These are phyloP conservation scores for Lipomyces japonicus DNA, from an alignment of 805 yeast species.

Conservation along the genomic window DNA sequence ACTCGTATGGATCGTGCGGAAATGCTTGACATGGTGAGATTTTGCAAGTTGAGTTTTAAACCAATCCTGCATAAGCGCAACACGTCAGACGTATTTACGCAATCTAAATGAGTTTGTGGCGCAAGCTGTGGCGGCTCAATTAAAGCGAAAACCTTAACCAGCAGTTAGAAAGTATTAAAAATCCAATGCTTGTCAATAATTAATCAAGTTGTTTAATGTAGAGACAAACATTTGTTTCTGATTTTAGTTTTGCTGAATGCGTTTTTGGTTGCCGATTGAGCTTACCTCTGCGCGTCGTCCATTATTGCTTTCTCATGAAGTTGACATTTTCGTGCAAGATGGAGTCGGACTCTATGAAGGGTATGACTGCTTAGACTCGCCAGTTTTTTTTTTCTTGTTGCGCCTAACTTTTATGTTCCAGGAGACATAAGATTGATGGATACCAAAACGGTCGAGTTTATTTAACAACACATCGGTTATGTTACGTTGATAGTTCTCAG, in stretches of 20 bases:
- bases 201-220: background rate
- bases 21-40: too few relatives aligned
- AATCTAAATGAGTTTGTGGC: too few relatives aligned
- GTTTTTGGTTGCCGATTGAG: constrained; percentile 34
- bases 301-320: constrained; percentile 42
- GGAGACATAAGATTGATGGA: constrained; percentile 56
- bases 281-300: constrained; percentile 38
- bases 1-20: too few relatives aligned
- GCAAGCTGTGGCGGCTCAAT: too few relatives aligned
- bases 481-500: constrained; percentile 58
- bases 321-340: constrained; percentile 50
- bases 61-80: too few relatives aligned
- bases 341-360: constrained; percentile 75
- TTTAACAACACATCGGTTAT: constrained; percentile 65
- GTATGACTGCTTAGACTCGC: constrained; percentile 20
- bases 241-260: constrained; percentile 11
- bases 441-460: constrained; percentile 75
- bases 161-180: background rate
- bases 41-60: too few relatives aligned
- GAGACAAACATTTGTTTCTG: background rate
- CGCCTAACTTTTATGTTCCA: constrained; percentile 4
- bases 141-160: too few relatives aligned
- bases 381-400: background rate
- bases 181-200: background rate
- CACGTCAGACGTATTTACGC: too few relatives aligned